Percentiles rank a stretch among this genome's conserved stretches.
Evolutionary conservation across 441 rosid genomes (phyloP).

Genomic region (Populus trichocarpa): DNA sequence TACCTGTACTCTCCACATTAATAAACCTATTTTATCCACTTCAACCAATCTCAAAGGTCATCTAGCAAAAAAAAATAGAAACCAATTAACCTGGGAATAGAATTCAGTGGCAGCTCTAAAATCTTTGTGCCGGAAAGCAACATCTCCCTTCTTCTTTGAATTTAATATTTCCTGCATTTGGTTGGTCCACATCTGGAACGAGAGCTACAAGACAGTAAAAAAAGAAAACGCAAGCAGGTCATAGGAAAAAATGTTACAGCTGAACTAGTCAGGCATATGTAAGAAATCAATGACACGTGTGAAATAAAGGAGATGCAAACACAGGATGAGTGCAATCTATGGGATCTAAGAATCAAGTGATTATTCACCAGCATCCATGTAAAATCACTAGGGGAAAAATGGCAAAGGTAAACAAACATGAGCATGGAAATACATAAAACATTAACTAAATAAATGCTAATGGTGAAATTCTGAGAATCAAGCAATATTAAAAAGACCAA

Average conservation of each 20-base stretch:
- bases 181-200: constrained; percentile 88
- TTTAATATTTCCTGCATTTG: constrained; percentile 81
- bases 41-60: background rate
- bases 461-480: background rate
- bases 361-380: background rate
- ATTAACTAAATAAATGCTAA: background rate
- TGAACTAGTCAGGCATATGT: background rate
- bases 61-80: background rate
- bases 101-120: constrained; percentile 59
- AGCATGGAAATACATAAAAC: background rate
- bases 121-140: constrained; percentile 73
- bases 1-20: background rate
- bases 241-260: background rate
- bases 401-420: background rate
- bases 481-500: background rate
- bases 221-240: constrained; percentile 1
- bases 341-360: background rate
- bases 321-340: background rate
- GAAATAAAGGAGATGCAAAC: constrained; percentile 5
- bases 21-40: background rate
- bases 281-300: background rate
- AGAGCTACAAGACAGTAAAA: constrained; percentile 52
- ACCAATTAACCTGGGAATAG: constrained; percentile 64
- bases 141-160: constrained; percentile 84
- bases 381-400: background rate